phyloP scores from a whole-genome alignment of 306 rosid species.

The Sophora flavescens region DNA sequence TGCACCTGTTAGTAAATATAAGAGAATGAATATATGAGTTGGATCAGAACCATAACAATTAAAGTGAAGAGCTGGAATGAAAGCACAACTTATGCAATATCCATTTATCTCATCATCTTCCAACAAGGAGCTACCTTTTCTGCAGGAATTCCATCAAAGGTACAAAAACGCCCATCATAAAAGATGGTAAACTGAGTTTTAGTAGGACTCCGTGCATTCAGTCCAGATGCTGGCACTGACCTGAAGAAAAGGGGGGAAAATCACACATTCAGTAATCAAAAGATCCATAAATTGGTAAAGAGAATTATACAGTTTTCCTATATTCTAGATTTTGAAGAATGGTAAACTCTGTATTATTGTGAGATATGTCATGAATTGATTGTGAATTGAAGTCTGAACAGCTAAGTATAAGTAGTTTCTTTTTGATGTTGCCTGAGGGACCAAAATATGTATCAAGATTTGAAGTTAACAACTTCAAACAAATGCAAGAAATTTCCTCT shows the following conservation, averaged over 20 bases:
- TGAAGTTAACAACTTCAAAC: constrained; percentile 10
- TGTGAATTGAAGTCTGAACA: constrained; percentile 29
- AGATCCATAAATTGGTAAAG: neutral
- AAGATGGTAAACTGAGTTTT: constrained; percentile 60
- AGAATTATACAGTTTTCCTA: constrained; percentile 12
- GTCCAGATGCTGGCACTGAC: constrained; percentile 54
- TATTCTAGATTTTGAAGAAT: constrained; percentile 16
- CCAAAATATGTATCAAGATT: constrained; percentile 18
- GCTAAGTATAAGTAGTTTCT: neutral
- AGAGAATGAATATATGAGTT: neutral
- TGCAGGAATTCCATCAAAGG: constrained; percentile 70
- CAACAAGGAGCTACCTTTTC: constrained; percentile 56
- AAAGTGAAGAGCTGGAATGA: constrained; percentile 5
- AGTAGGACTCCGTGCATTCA: constrained; percentile 28
- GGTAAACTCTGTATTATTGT: neutral
- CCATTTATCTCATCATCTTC: constrained; percentile 5
- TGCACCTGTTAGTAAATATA: constrained; percentile 52
- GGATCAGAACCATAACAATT: neutral
- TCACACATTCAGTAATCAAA: neutral
- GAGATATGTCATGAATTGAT: constrained; percentile 10
- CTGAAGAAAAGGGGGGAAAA: constrained; percentile 41
- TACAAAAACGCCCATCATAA: constrained; percentile 64
- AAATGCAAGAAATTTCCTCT: neutral
- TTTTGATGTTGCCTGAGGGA: neutral
- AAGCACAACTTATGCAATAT: constrained; percentile 1